A percentile compares a stretch with the other conserved stretches of the same genome.
phyloP scores from a whole-genome alignment of 2,329 filamentous ascomycete genomes.

The Calonectria naviculata region DNA sequence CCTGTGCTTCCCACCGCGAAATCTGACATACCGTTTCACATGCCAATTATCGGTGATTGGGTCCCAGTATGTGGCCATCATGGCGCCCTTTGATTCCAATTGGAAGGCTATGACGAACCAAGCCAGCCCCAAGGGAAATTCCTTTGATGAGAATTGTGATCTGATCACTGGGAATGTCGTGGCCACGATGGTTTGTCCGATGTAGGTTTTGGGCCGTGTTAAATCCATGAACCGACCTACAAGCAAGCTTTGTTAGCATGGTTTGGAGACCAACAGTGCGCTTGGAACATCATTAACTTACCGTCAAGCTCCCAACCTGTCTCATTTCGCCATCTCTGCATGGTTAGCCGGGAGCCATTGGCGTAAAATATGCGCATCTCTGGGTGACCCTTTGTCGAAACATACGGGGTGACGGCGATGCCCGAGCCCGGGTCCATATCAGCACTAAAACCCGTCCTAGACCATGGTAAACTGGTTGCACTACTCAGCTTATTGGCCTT shows the following conservation, averaged over 20 bases:
- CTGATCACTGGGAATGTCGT: not conserved
- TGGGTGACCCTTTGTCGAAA: not conserved
- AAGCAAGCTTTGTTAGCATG: not conserved
- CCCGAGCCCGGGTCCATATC: not conserved
- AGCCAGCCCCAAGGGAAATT: not conserved
- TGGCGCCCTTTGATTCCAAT: not conserved
- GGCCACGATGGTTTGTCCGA: not conserved
- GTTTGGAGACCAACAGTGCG: not conserved
- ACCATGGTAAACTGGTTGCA: not conserved
- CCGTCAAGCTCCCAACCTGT: not conserved
- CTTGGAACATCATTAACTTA: not conserved
- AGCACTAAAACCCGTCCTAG: not conserved
- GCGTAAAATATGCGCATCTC: conserved; percentile 6
- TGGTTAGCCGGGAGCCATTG: not conserved
- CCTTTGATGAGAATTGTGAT: not conserved
- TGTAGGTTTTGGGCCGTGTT: not conserved
- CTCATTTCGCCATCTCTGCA: not conserved
- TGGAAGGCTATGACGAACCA: not conserved
- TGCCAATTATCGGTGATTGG: not conserved
- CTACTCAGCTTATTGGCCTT: not conserved
- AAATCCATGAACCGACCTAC: not conserved
- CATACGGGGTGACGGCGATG: not conserved
- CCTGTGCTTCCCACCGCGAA: not conserved
- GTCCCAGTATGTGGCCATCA: not conserved
- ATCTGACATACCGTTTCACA: not conserved